phyloP scores from a whole-genome alignment of 2,329 filamentous ascomycete genomes.

The Fusarium torulosum region DNA sequence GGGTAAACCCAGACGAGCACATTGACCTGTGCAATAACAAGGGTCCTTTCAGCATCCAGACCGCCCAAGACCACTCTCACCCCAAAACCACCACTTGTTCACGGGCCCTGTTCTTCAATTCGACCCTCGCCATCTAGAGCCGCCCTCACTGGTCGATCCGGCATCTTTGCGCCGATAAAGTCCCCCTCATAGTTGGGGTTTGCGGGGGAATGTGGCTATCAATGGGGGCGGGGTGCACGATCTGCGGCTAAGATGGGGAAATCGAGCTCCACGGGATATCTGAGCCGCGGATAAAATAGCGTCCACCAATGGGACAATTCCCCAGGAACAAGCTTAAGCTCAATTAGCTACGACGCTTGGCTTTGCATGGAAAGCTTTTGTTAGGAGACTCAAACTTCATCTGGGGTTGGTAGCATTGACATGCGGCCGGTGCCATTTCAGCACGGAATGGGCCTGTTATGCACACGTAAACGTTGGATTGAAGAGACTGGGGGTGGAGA shows the following conservation, averaged over 20 bases:
- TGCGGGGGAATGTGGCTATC: conserved; percentile 24
- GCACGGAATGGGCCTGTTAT: not conserved
- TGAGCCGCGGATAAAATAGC: conserved; percentile 29
- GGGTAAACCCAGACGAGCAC: not conserved
- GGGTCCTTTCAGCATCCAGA: conserved; percentile 5
- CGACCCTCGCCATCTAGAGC: not conserved
- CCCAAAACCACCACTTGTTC: not conserved
- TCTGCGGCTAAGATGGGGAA: conserved; percentile 39
- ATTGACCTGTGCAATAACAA: no score
- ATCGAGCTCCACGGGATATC: conserved; percentile 38
- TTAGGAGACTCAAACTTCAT: not conserved
- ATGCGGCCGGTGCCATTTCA: not conserved
- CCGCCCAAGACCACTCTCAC: not conserved
- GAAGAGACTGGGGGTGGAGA: conserved; percentile 10
- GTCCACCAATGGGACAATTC: conserved; percentile 16
- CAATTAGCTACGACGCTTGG: not conserved
- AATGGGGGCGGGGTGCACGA: conserved; percentile 41
- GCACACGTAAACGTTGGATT: not conserved
- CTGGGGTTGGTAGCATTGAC: not conserved
- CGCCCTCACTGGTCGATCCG: conserved; percentile 5
- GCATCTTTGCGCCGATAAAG: conserved; percentile 8
- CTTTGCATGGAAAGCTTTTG: not conserved
- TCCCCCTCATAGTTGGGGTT: conserved; percentile 24
- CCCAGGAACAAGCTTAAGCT: conserved; percentile 23
- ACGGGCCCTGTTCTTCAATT: not conserved